A percentile compares a stretch with the other conserved stretches of the same genome.
Conservation (phyloP, 2,329 filamentous ascomycete genomes). For the Verticillium tricorpus region DNA sequence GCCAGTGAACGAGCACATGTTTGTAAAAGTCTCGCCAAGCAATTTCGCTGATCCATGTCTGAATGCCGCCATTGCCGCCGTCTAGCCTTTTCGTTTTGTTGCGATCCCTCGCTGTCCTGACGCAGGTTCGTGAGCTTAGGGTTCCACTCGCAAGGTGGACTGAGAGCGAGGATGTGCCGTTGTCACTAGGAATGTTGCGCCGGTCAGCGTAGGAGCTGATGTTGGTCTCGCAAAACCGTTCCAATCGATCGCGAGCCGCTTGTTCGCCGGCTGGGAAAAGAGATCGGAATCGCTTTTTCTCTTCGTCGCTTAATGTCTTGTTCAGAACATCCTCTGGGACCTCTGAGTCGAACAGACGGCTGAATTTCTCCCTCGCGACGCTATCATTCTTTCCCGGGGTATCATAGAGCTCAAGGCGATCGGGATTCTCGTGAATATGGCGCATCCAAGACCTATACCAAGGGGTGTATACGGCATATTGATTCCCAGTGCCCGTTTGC, state of each 20-base stretch:
- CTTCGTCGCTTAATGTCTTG: slow-evolving; percentile 56
- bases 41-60: slow-evolving; percentile 75
- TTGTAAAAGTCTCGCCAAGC: slow-evolving; percentile 89
- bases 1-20: slow-evolving; percentile 80
- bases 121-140: slow-evolving; percentile 61
- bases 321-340: slow-evolving; percentile 60
- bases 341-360: slow-evolving; percentile 51
- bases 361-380: slow-evolving; percentile 37
- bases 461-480: slow-evolving; percentile 80
- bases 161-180: slow-evolving; percentile 64
- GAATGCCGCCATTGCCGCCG: slow-evolving; percentile 60
- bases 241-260: slow-evolving; percentile 60
- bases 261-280: slow-evolving; percentile 75
- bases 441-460: slow-evolving; percentile 77
- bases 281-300: slow-evolving; percentile 49
- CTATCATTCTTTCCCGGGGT: slow-evolving; percentile 32
- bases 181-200: slow-evolving; percentile 61
- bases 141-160: slow-evolving; percentile 69
- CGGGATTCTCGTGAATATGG: slow-evolving; percentile 64
- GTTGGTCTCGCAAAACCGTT: slow-evolving; percentile 63
- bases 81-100: slow-evolving; percentile 65
- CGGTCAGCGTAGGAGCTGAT: slow-evolving; percentile 57
- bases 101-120: slow-evolving; percentile 56
- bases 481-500: slow-evolving; percentile 63
- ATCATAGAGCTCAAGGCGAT: slow-evolving; percentile 60